A percentile compares a stretch with the other conserved stretches of the same genome.
phyloP scores from a whole-genome alignment of 352 stramenopile species.

The Phytophthora ohioensis region DNA sequence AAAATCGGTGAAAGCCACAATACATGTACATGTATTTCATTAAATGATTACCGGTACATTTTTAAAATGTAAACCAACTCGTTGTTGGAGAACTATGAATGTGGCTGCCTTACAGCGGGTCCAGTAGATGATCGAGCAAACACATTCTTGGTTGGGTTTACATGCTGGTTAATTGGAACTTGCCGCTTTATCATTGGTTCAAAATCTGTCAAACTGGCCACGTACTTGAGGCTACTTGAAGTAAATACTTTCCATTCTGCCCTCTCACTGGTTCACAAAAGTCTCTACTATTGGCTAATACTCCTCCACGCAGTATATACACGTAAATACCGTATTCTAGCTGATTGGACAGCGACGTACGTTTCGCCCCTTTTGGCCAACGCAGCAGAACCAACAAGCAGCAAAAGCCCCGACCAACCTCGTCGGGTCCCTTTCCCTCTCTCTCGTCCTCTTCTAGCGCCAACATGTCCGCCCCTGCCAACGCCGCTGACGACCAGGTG shows the following conservation, averaged over 20 bases:
- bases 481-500: conserved; percentile 93
- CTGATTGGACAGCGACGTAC: conserved; percentile 35
- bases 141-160: too few species aligned
- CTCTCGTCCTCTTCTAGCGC: neutral
- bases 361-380: neutral
- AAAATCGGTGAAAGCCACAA: too few species aligned
- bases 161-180: too few species aligned
- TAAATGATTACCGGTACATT: too few species aligned
- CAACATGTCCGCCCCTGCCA: conserved; percentile 40
- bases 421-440: neutral
- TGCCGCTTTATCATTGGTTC: too few species aligned
- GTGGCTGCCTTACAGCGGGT: too few species aligned
- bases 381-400: conserved; percentile 15
- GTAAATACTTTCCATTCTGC: neutral
- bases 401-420: neutral
- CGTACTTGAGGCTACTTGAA: neutral
- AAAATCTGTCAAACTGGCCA: neutral
- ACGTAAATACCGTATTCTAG: conserved; percentile 13
- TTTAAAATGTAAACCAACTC: too few species aligned
- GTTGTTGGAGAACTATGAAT: too few species aligned
- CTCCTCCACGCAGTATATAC: neutral
- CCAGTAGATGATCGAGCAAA: too few species aligned
- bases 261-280: neutral
- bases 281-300: neutral
- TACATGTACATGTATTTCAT: too few species aligned